These are phyloP conservation scores for Candida xiaguanensis DNA, from an alignment of 805 yeast species.

Conservation along the genomic window DNA sequence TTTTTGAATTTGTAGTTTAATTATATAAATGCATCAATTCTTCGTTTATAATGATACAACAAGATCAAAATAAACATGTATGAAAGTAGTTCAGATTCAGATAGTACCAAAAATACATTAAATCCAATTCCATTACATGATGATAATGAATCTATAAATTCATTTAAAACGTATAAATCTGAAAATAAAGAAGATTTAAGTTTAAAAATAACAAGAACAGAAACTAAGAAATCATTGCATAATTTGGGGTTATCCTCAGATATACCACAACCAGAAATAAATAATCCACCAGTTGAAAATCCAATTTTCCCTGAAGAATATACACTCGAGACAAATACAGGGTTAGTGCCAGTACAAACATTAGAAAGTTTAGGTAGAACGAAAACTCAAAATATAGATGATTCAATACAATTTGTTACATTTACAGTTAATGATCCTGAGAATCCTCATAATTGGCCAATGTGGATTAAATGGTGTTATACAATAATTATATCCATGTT, in stretches of 20 bases:
- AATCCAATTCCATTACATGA: slow-evolving; percentile 6
- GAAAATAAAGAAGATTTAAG: slow-evolving; percentile 2
- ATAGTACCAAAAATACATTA: slow-evolving; percentile 4
- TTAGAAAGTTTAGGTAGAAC: slow-evolving; percentile 63
- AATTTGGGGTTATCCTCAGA: slow-evolving; percentile 58
- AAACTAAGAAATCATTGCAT: slow-evolving; percentile 67
- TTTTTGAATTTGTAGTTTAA: neutral
- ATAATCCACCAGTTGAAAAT: slow-evolving; percentile 43
- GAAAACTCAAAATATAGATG: slow-evolving; percentile 34
- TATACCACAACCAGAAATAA: slow-evolving; percentile 51
- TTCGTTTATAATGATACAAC: neutral
- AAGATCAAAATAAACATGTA: neutral
- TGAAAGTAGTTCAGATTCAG: slow-evolving; percentile 7
- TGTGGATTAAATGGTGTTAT: slow-evolving; percentile 53
- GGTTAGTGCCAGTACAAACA: slow-evolving; percentile 78
- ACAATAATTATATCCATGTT: slow-evolving; percentile 65
- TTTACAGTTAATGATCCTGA: slow-evolving; percentile 76
- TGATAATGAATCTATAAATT: slow-evolving; percentile 5
- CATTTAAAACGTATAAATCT: slow-evolving; percentile 6
- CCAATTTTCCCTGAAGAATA: slow-evolving; percentile 93
- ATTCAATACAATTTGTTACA: slow-evolving; percentile 80
- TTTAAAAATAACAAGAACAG: slow-evolving; percentile 43
- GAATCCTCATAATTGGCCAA: slow-evolving; percentile 85
- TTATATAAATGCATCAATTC: neutral
- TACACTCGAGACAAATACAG: slow-evolving; percentile 82